Conservation (phyloP, 169 alveolate species). For the Amoebophrya sp. region DNA sequence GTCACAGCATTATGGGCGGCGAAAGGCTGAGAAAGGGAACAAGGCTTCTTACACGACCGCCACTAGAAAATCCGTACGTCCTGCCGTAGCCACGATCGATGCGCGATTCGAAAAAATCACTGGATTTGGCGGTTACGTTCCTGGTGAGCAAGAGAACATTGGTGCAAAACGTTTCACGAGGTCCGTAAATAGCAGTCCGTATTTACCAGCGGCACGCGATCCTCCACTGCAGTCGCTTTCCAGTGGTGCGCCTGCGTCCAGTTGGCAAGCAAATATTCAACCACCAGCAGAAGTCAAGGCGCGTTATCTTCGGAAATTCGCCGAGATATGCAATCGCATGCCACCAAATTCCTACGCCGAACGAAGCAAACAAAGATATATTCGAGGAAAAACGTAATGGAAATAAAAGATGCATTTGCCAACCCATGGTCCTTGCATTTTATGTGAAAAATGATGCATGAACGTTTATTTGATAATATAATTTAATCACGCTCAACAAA, state of each 20-base stretch:
- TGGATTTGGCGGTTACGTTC: not conserved
- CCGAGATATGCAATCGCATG: not conserved
- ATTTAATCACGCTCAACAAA: no score
- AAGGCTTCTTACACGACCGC: no score
- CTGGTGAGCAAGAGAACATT: not conserved
- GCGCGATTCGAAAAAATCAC: not conserved
- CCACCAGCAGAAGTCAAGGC: not conserved
- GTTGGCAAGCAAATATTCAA: not conserved
- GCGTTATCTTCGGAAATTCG: not conserved
- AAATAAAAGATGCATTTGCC: no score
- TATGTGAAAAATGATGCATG: no score
- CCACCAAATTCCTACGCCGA: not conserved
- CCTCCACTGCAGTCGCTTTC: not conserved
- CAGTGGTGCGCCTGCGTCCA: not conserved
- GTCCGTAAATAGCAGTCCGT: not conserved
- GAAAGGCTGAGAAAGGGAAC: no score
- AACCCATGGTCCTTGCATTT: no score
- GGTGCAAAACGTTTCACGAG: not conserved
- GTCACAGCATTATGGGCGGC: no score
- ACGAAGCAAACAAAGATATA: not conserved
- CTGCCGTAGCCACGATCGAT: not conserved
- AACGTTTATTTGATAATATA: no score
- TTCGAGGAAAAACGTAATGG: not conserved
- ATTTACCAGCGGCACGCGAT: not conserved
- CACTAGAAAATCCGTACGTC: no score